Evolutionary conservation across 129 eudicot genomes (phyloP), one percentile per base, ranked within the genome.

Genomic region (Helianthus annuus): DNA sequence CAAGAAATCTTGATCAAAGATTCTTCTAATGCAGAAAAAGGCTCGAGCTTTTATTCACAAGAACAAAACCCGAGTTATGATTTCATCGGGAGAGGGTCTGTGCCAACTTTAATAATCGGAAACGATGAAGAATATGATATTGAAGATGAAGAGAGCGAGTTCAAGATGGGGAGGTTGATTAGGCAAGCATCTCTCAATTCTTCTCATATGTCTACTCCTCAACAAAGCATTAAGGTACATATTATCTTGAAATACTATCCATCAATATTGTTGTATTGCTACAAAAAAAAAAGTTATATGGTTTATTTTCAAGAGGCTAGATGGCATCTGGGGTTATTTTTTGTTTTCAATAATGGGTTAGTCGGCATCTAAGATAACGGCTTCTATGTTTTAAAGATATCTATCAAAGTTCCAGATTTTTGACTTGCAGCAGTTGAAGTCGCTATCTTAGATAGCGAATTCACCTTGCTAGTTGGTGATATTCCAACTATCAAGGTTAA

Each of bases 111-210:
- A 9, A 32, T 60, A 34, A 8, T 11, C 1, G 71, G 64, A 27
- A 64, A 64, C 4, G 29, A 54, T 29, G 77, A 40, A 52, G 90
- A 78, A 61, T 83, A 82, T 48, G 83, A 84, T 51, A 68, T 80
- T 10, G 85, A 84, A 48, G 88, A 84, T 71, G 81, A 75, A 32
- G 97, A 90, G 70, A 90, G 87, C 61, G 97, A 90, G 27, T 90
- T 87, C 76, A 83, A 82, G 34, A 81, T 90, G 95, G 90, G 96
- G 36, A 87, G 82, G 51, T 76, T 92, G 84, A 89, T 87, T 64
- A 82, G 98, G 83, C 94, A 87, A 85, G 96, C 98, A 2, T 93
- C 98, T 32, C 75, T 93, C 8, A 83, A 79, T 24, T 78, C 83
- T 54, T 84, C 92, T 16, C 57, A 69, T 8, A 68, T 64, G 66